phyloP scores from a whole-genome alignment of 2,329 filamentous ascomycete species.

The Scorias spongiosa region DNA sequence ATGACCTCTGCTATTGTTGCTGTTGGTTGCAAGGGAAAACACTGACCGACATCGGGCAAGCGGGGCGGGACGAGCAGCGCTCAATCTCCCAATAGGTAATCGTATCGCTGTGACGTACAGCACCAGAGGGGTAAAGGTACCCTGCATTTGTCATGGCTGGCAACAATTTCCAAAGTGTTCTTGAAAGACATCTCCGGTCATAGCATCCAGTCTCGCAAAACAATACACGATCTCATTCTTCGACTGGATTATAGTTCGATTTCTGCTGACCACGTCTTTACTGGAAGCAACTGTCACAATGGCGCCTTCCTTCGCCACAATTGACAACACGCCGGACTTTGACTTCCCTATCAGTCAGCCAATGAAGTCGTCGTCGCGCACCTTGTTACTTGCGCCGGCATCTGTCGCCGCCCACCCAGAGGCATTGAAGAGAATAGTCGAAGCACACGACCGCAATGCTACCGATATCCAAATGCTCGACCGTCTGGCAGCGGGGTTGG shows the following conservation, averaged over 20 bases:
- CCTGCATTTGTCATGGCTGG: too few relatives aligned
- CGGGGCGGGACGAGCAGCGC: too few relatives aligned
- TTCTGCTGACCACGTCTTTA: too few relatives aligned
- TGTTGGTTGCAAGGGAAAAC: background rate
- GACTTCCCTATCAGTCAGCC: conserved; percentile 7
- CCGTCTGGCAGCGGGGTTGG: conserved; percentile 67
- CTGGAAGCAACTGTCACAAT: conserved; percentile 10
- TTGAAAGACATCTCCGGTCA: background rate
- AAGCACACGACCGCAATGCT: conserved; percentile 54
- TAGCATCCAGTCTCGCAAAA: too few relatives aligned
- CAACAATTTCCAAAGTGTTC: background rate
- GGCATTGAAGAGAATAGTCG: conserved; percentile 55
- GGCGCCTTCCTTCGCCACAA: conserved; percentile 22
- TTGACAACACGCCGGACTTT: conserved; percentile 25
- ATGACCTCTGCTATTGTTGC: conserved; percentile 1
- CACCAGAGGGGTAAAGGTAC: too few relatives aligned
- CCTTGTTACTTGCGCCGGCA: conserved; percentile 76
- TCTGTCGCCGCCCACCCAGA: conserved; percentile 77
- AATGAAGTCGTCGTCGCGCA: conserved; percentile 34
- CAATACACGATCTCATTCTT: too few relatives aligned
- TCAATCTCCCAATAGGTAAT: conserved; percentile 1
- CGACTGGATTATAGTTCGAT: too few relatives aligned
- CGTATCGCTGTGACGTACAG: too few relatives aligned
- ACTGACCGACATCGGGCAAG: too few relatives aligned
- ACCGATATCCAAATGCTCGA: conserved; percentile 98